Percentiles rank a stretch among this genome's conserved stretches.
Evolutionary conservation across 441 rosid species (phyloP).

Genomic region (Eruca vesicaria): DNA sequence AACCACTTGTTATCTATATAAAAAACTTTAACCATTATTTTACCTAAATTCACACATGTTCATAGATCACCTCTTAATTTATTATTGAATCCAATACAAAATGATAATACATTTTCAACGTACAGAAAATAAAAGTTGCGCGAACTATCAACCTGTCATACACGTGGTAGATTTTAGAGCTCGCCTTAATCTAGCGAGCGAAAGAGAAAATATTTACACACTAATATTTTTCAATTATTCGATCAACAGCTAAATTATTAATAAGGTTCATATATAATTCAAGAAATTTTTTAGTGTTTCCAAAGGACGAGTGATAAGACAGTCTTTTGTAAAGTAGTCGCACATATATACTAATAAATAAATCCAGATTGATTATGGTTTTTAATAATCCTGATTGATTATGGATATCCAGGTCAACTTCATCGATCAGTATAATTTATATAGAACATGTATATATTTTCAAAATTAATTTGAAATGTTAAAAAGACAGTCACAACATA

Average conservation of each 20-base stretch:
- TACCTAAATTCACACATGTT: constrained; percentile 2
- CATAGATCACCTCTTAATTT: neutral
- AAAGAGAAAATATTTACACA: neutral
- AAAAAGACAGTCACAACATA: neutral
- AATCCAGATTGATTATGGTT: neutral
- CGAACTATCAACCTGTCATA: constrained; percentile 19
- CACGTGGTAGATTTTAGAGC: constrained; percentile 23
- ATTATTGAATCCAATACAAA: neutral
- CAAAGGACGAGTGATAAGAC: neutral
- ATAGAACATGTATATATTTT: neutral
- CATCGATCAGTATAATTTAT: neutral
- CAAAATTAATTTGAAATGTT: neutral
- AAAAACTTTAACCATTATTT: neutral
- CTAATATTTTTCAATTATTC: neutral
- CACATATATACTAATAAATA: neutral
- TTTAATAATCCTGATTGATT: neutral
- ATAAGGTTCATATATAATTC: neutral
- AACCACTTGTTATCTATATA: constrained; percentile 21
- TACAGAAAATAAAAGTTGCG: neutral
- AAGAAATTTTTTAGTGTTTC: neutral
- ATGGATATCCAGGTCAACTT: neutral
- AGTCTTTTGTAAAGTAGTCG: neutral
- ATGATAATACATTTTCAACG: neutral
- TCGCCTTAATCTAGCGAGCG: neutral
- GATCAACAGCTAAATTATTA: neutral